Conservation (phyloP, 257 asterid species). For the Penstemon newberryi region DNA sequence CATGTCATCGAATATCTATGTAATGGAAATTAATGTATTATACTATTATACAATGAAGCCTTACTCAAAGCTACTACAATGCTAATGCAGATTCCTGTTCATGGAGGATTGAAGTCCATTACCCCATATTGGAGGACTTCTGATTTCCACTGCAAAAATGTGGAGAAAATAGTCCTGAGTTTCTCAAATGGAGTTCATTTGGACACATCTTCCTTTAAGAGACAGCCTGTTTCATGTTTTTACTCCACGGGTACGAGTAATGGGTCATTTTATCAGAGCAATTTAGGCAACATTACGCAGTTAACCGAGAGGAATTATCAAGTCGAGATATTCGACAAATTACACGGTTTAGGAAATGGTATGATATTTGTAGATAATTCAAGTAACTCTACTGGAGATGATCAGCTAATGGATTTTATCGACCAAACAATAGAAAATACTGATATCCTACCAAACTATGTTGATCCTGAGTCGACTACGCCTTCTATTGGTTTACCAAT, state of each 20-base stretch:
- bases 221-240: conserved; percentile 36
- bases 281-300: conserved; percentile 21
- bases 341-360: conserved; percentile 28
- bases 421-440: conserved; percentile 28
- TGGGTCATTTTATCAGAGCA: conserved; percentile 26
- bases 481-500: conserved; percentile 27
- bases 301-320: conserved; percentile 27
- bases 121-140: conserved; percentile 41
- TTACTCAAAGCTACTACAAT: neutral
- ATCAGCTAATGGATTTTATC: conserved; percentile 37
- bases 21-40: neutral
- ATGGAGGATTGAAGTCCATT: conserved; percentile 45
- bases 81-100: conserved; percentile 52
- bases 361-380: conserved; percentile 47
- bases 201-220: conserved; percentile 35
- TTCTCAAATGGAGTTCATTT: conserved; percentile 34
- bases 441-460: conserved; percentile 27
- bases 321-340: conserved; percentile 27
- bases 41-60: neutral
- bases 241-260: conserved; percentile 34
- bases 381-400: conserved; percentile 34
- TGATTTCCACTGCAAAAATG: conserved; percentile 42
- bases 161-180: conserved; percentile 37
- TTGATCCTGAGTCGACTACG: conserved; percentile 30
- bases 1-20: neutral